Percentiles rank a stretch among this genome's conserved stretches.
Conservation (phyloP, 495 filamentous ascomycete genomes). For the Penicillium robsamsonii region DNA sequence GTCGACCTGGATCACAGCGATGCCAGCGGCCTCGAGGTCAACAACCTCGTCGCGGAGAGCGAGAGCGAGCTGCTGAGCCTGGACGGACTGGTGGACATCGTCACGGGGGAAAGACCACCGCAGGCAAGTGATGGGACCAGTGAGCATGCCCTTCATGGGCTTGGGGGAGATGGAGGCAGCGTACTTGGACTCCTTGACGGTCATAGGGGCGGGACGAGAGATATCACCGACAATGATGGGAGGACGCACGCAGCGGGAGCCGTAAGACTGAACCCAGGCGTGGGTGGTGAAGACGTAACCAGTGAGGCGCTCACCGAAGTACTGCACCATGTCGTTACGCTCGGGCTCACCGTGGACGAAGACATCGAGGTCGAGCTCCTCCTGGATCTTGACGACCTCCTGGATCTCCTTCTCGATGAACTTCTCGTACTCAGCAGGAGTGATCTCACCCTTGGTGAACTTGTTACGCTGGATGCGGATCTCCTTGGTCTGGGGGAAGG, state of each 20-base stretch:
- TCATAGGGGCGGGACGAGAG: constrained; percentile 94
- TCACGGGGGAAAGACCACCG: constrained; percentile 99
- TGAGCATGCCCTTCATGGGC: constrained; percentile 99
- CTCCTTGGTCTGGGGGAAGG: constrained; percentile 98
- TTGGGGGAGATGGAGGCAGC: constrained; percentile 93
- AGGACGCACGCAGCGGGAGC: constrained; percentile 94
- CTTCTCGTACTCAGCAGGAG: constrained; percentile 84
- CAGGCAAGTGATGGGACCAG: constrained; percentile 96
- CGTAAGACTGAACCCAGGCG: constrained; percentile 97
- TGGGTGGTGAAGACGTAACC: constrained; percentile 99
- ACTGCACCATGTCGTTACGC: constrained; percentile 99
- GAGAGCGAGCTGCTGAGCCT: constrained; percentile 97
- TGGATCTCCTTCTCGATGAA: constrained; percentile 99
- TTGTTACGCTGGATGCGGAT: constrained; percentile 95
- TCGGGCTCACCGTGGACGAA: constrained; percentile 98
- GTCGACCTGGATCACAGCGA: constrained; percentile 97
- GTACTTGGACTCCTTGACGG: constrained; percentile 99
- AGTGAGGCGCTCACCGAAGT: constrained; percentile 95
- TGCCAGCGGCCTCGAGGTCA: constrained; percentile 93
- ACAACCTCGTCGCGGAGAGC: constrained; percentile 97
- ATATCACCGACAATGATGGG: constrained; percentile 98
- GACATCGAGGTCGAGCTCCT: constrained; percentile 94
- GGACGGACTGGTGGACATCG: constrained; percentile 96
- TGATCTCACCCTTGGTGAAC: constrained; percentile 98
- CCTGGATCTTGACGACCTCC: constrained; percentile 90